A percentile compares a stretch with the other conserved stretches of the same genome.
phyloP scores from a whole-genome alignment of 179 eudicot species.

The Nepenthes alata region DNA sequence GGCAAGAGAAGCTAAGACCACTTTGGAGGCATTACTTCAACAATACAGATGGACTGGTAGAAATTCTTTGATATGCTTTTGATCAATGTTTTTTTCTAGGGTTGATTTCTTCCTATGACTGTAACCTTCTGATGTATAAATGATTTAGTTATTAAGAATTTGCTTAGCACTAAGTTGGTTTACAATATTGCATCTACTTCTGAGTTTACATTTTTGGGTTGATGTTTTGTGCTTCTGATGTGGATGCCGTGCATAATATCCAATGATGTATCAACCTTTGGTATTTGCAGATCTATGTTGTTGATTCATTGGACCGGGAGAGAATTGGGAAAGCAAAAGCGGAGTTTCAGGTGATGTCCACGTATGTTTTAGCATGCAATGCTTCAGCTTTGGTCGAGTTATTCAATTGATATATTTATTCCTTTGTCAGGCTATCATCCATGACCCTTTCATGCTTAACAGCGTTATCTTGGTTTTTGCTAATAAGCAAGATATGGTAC shows the following conservation, averaged over 20 bases:
- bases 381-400: conserved; percentile 6
- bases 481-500: conserved; percentile 97
- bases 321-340: conserved; percentile 80
- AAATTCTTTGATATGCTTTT: background rate
- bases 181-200: background rate
- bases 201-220: background rate
- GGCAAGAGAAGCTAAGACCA: conserved; percentile 95
- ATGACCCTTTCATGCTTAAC: conserved; percentile 96
- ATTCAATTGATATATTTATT: conserved; percentile 14
- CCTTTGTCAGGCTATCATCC: conserved; percentile 70
- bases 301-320: conserved; percentile 96
- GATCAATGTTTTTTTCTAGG: background rate
- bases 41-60: conserved; percentile 97
- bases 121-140: no score
- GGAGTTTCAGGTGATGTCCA: conserved; percentile 70
- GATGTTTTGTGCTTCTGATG: no score
- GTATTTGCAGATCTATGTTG: conserved; percentile 76
- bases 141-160: no score
- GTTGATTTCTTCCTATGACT: background rate
- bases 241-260: no score
- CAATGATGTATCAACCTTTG: conserved; percentile 4
- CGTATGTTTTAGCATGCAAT: conserved; percentile 3
- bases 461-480: conserved; percentile 96
- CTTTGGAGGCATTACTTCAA: conserved; percentile 99
- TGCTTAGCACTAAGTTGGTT: no score